Evolutionary conservation across 805 yeast genomes (phyloP).

Genomic region (Clavispora asparagi): DNA sequence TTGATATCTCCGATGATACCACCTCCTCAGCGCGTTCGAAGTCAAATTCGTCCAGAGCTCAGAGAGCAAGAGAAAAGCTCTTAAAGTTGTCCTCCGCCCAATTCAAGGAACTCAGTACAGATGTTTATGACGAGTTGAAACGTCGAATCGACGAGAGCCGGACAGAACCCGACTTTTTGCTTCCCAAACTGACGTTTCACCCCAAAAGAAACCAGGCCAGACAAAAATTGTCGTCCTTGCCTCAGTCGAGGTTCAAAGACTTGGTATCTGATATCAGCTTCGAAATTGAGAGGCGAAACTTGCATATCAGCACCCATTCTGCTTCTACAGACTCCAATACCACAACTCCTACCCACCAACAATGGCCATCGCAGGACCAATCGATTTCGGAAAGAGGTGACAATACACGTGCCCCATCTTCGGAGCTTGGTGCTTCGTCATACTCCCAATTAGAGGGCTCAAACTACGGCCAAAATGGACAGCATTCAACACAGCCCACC

Average conservation of each 20-base stretch:
- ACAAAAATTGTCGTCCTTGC: conserved; percentile 80
- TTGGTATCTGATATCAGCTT: conserved; percentile 82
- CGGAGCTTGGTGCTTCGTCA: not conserved
- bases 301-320: conserved; percentile 28
- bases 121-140: conserved; percentile 86
- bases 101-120: conserved; percentile 86
- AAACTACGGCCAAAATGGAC: not conserved
- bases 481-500: not conserved
- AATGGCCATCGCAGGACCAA: not conserved
- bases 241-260: conserved; percentile 79
- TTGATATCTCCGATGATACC: conserved; percentile 44
- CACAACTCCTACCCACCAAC: not conserved
- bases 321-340: not conserved
- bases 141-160: conserved; percentile 65
- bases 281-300: conserved; percentile 77
- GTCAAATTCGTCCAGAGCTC: conserved; percentile 54
- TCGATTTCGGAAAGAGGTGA: not conserved
- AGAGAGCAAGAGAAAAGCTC: conserved; percentile 80
- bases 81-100: conserved; percentile 76
- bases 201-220: conserved; percentile 95
- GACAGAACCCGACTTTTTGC: conserved; percentile 56
- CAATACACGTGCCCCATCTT: not conserved
- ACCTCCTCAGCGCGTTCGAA: conserved; percentile 29
- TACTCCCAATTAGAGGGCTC: not conserved
- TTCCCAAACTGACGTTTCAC: conserved; percentile 72